Evolutionary conservation across 176 grass and related monocot genomes (phyloP).

Genomic region (Raddia distichophylla): DNA sequence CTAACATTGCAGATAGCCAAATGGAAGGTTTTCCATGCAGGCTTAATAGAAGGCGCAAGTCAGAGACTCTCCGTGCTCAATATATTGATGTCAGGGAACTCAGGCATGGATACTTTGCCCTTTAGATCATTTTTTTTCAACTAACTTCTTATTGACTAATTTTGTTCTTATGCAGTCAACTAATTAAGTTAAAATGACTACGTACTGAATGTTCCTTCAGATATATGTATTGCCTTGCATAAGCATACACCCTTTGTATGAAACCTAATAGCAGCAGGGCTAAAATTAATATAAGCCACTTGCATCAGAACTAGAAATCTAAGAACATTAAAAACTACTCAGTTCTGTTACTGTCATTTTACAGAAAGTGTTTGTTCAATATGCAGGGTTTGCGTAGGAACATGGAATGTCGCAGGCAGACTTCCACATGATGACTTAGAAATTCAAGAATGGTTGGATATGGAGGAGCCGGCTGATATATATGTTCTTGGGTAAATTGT

Average conservation of each 20-base stretch:
- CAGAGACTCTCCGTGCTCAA: slow-evolving; percentile 89
- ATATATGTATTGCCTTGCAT: slow-evolving; percentile 14
- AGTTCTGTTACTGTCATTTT: slow-evolving; percentile 12
- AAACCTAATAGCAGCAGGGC: neutral
- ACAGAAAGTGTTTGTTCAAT: slow-evolving; percentile 20
- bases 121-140: neutral
- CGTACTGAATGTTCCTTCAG: neutral
- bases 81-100: slow-evolving; percentile 87
- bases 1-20: slow-evolving; percentile 53
- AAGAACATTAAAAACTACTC: slow-evolving; percentile 7
- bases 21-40: slow-evolving; percentile 49
- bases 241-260: neutral
- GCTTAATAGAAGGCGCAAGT: slow-evolving; percentile 73
- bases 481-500: slow-evolving; percentile 90
- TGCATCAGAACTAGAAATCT: neutral
- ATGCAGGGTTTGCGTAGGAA: slow-evolving; percentile 77
- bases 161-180: slow-evolving; percentile 19
- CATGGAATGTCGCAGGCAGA: slow-evolving; percentile 87
- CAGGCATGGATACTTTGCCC: slow-evolving; percentile 45
- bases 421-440: slow-evolving; percentile 73
- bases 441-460: slow-evolving; percentile 88
- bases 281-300: neutral
- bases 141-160: neutral
- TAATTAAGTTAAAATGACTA: slow-evolving; percentile 22
- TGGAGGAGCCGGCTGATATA: slow-evolving; percentile 87